Evolutionary conservation across 2,329 filamentous ascomycete species (phyloP).

Genomic region (Sporothrix inflata): DNA sequence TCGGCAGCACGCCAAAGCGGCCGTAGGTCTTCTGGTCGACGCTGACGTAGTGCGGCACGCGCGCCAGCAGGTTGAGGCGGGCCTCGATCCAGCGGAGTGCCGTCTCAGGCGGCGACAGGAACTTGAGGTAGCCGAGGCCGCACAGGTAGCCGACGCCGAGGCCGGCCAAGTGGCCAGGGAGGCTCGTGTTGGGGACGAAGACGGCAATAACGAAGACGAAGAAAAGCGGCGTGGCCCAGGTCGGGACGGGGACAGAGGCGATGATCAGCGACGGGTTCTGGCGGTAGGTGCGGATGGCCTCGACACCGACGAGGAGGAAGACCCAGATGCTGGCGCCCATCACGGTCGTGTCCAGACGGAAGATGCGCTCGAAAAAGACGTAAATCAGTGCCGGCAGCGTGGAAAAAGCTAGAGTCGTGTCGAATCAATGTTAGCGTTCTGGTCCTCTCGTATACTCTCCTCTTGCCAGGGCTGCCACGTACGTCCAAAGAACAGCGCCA

Average conservation of each 20-base stretch:
- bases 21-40: conserved; percentile 96
- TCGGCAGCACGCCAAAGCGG: conserved; percentile 82
- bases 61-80: conserved; percentile 80
- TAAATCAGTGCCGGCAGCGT: conserved; percentile 84
- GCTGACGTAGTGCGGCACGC: conserved; percentile 88
- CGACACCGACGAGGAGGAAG: conserved; percentile 81
- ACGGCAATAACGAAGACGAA: conserved; percentile 74
- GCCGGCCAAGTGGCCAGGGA: conserved; percentile 84
- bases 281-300: conserved; percentile 83
- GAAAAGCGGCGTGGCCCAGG: conserved; percentile 86
- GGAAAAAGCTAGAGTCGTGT: conserved; percentile 62
- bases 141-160: conserved; percentile 85
- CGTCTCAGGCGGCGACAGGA: conserved; percentile 87
- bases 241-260: conserved; percentile 72
- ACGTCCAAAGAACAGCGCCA: conserved; percentile 90
- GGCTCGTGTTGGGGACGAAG: conserved; percentile 77
- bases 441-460: neutral
- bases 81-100: conserved; percentile 84
- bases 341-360: conserved; percentile 72
- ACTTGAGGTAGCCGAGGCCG: conserved; percentile 87
- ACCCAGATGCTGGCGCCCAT: conserved; percentile 92
- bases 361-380: conserved; percentile 73
- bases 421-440: neutral
- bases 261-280: conserved; percentile 76
- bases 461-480: conserved; percentile 48